Evolutionary conservation across 306 rosid species (phyloP).

Genomic region (Citrullus mucosospermus): DNA sequence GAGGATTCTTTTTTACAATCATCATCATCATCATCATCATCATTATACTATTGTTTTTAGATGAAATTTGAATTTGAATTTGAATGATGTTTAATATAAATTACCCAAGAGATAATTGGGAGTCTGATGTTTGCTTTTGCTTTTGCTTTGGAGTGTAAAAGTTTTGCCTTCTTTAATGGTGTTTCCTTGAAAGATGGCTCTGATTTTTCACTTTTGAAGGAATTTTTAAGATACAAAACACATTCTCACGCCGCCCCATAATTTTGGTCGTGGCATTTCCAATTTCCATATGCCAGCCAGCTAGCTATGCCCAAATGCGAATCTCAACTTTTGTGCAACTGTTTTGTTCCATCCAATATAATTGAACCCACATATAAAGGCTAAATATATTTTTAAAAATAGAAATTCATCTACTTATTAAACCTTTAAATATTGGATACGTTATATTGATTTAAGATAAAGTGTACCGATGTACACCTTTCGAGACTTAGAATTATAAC

Average conservation of each 20-base stretch:
- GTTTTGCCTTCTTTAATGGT: too few relatives aligned
- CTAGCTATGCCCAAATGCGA: not conserved
- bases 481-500: too few relatives aligned
- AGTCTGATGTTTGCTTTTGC: not conserved
- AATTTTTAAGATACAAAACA: too few relatives aligned
- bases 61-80: not conserved
- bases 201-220: too few relatives aligned
- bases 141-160: too few relatives aligned
- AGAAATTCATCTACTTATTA: too few relatives aligned
- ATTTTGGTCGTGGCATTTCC: not conserved
- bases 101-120: not conserved
- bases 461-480: too few relatives aligned
- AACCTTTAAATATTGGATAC: too few relatives aligned
- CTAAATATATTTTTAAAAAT: too few relatives aligned
- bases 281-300: not conserved
- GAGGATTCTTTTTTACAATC: not conserved
- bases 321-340: not conserved
- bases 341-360: not conserved
- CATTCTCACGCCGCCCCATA: not conserved
- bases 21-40: too few relatives aligned
- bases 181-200: too few relatives aligned
- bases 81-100: not conserved
- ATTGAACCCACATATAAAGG: not conserved
- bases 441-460: too few relatives aligned
- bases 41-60: not conserved